Evolutionary conservation across 805 yeast genomes (phyloP), one percentile per base, ranked within the genome.

Genomic region (Starmerella vitae): DNA sequence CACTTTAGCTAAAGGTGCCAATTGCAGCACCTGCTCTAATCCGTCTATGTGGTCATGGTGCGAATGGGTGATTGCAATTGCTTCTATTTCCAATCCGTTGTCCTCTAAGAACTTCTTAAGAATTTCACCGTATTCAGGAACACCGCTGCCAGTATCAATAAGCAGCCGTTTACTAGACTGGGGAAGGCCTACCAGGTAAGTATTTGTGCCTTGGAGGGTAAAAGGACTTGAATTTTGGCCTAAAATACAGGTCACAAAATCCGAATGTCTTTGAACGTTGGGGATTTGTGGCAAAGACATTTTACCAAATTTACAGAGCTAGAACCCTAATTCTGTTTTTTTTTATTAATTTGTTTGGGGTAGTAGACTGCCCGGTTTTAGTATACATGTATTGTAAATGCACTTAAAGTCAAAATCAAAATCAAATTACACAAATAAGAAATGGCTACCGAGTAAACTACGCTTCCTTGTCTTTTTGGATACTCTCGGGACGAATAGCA

Each of bases 161-260:
- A 61, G 53, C 15, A 61, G 36, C 26, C 63, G 48, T 15, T 46
- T 41, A 9, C 33, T 35, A 8, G 28, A 20, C 8, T 18, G 14
- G 14, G 64, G 64, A 12, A 43, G 30, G 17, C 65, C 65, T 6
- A 61, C 45, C 9, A 61, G 50, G 46, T 61, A 61, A 3, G 65
- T 61, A 47, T 61, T 61, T 8, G 65, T 61, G 20, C 65, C 65
- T 38, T 61, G 64, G 13, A 61, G 53, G 3, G 63, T 57, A 45
- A 58, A 61, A 37, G 50, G 49, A 20, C 63, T 57, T 4, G 65
- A 61, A 39, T 61, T 61, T 38, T 49, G 49, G 21, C 63, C 65
- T 29, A 61, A 50, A 13, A 61, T 36, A 5, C 65, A 51, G 13
- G 59, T 52, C 28, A 61, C 58, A 18, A 36, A 43, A 13, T 62